Conservation (phyloP, 768 basidiomycete species). For the Suillus cothurnatus region DNA sequence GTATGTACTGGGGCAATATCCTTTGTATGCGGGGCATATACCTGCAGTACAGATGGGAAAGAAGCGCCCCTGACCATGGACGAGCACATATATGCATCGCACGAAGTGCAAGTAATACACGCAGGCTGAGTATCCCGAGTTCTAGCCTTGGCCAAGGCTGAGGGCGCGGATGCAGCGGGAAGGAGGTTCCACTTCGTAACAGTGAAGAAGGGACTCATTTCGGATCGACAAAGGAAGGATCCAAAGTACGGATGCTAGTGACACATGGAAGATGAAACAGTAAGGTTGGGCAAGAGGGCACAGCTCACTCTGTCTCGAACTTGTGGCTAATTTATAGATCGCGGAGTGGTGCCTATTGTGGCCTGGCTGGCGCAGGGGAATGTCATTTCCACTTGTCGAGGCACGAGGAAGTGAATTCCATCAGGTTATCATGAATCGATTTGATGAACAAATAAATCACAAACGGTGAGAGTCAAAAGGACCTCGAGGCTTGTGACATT, state of each 20-base stretch:
- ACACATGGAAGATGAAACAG: neutral
- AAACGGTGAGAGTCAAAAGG: neutral
- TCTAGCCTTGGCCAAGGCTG: neutral
- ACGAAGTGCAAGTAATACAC: conserved; percentile 1
- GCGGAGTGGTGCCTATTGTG: neutral
- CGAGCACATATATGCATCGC: conserved; percentile 26
- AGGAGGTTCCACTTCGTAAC: neutral
- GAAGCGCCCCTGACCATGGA: conserved; percentile 41
- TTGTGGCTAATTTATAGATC: conserved; percentile 3
- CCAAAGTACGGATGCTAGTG: neutral
- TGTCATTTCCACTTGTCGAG: neutral
- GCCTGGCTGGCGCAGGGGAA: neutral
- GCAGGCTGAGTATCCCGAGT: neutral
- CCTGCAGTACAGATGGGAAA: conserved; percentile 37
- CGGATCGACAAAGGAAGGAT: neutral
- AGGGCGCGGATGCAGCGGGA: neutral
- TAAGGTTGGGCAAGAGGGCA: neutral
- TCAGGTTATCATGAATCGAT: conserved; percentile 1
- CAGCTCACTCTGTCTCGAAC: neutral
- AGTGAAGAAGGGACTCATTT: neutral
- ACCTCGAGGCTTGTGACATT: conserved; percentile 5
- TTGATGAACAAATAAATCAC: neutral
- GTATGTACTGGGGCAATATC: conserved; percentile 43
- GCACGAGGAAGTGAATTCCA: neutral
- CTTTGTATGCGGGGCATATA: conserved; percentile 33